These are phyloP conservation scores for Aspergillus pseudonomiae DNA, from an alignment of 2,329 filamentous ascomycete species.

Conservation along the genomic window DNA sequence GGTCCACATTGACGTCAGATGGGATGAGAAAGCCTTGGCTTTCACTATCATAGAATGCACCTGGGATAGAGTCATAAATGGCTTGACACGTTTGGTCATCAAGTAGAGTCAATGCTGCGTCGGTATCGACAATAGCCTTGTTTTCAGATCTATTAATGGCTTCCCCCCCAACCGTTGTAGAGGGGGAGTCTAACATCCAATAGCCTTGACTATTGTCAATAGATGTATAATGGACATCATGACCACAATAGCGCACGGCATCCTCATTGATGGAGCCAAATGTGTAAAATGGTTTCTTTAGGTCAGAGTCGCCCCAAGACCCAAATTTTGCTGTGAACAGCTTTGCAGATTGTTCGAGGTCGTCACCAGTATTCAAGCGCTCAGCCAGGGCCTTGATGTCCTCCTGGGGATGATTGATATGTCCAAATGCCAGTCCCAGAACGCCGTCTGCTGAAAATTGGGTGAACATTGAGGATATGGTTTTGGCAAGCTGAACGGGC, in stretches of 20 bases:
- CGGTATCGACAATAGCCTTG: slow-evolving; percentile 71
- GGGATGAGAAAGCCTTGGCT: slow-evolving; percentile 70
- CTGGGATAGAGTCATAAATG: slow-evolving; percentile 67
- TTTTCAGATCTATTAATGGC: slow-evolving; percentile 57
- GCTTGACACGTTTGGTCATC: slow-evolving; percentile 63
- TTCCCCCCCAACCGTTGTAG: slow-evolving; percentile 61
- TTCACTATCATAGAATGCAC: slow-evolving; percentile 57
- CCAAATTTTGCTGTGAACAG: slow-evolving; percentile 69
- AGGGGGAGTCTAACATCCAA: slow-evolving; percentile 66
- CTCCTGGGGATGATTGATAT: slow-evolving; percentile 65
- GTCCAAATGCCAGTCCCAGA: slow-evolving; percentile 66
- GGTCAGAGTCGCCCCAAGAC: slow-evolving; percentile 54
- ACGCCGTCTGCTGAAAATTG: slow-evolving; percentile 64
- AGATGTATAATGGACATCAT: slow-evolving; percentile 62
- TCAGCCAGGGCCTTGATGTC: slow-evolving; percentile 66
- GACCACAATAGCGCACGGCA: slow-evolving; percentile 57
- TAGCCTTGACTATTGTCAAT: slow-evolving; percentile 68
- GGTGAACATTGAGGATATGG: slow-evolving; percentile 61
- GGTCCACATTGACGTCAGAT: slow-evolving; percentile 49
- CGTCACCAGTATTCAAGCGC: slow-evolving; percentile 65
- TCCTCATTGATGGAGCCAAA: slow-evolving; percentile 72
- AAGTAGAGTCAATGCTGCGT: slow-evolving; percentile 69
- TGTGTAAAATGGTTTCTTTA: slow-evolving; percentile 66
- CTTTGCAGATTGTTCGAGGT: slow-evolving; percentile 56
- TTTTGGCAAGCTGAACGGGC: slow-evolving; percentile 65